phyloP scores from a whole-genome alignment of 2,329 filamentous ascomycete genomes.

The Aspergillus puulaauensis region DNA sequence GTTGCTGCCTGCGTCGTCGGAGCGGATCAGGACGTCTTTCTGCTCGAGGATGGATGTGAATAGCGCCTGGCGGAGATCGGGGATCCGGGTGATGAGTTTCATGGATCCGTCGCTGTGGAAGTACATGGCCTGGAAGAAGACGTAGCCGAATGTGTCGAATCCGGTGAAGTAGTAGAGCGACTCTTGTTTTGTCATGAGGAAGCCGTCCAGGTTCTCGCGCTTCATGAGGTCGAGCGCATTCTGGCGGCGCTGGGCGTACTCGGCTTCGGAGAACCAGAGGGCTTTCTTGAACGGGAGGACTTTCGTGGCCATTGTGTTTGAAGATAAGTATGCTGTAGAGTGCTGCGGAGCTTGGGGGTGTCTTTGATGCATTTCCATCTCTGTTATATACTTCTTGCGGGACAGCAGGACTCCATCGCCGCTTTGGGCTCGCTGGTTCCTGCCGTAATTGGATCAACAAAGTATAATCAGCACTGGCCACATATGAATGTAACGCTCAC shows the following conservation, averaged over 20 bases:
- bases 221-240: conserved; percentile 28
- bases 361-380: too few relatives aligned
- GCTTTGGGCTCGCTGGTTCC: too few relatives aligned
- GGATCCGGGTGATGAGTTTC: conserved; percentile 29
- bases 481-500: too few relatives aligned
- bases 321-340: too few relatives aligned
- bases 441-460: too few relatives aligned
- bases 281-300: conserved; percentile 28
- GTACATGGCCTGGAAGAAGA: conserved; percentile 40
- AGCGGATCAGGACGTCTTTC: conserved; percentile 29
- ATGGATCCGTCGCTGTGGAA: conserved; percentile 35
- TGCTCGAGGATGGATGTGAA: conserved; percentile 34
- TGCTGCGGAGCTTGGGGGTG: too few relatives aligned
- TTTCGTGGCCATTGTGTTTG: not conserved
- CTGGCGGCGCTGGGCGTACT: conserved; percentile 25
- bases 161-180: conserved; percentile 32
- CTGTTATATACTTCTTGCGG: too few relatives aligned
- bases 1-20: conserved; percentile 30
- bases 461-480: too few relatives aligned
- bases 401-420: too few relatives aligned
- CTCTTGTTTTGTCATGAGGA: conserved; percentile 37
- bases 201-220: conserved; percentile 34
- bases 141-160: conserved; percentile 38
- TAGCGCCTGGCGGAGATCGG: conserved; percentile 33
- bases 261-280: conserved; percentile 27